phyloP scores from a whole-genome alignment of 352 stramenopile genomes.

The Globisporangium spinosum region DNA sequence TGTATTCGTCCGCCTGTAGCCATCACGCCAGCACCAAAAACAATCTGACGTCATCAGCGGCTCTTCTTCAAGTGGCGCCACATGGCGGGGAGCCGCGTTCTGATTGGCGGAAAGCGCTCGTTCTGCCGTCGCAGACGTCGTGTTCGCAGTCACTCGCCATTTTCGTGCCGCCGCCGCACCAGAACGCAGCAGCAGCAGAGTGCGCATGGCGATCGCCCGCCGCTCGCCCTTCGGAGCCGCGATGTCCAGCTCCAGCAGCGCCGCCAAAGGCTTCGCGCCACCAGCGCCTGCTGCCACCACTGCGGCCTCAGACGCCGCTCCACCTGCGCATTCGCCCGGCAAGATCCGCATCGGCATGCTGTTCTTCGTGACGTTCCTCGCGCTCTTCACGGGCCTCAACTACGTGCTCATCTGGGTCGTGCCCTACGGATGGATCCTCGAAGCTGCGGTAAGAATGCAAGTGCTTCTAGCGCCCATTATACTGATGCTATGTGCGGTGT shows the following conservation, averaged over 20 bases:
- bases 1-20: not conserved
- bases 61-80: not conserved
- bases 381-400: constrained; percentile 24
- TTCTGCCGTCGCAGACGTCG: not conserved
- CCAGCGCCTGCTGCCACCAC: not conserved
- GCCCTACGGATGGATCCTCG: constrained; percentile 25
- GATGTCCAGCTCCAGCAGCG: not conserved
- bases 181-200: not conserved
- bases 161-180: not conserved
- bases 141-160: not conserved
- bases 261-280: not conserved
- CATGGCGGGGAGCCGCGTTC: not conserved
- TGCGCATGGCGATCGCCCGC: constrained; percentile 9
- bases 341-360: constrained; percentile 1
- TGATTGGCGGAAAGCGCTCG: constrained; percentile 1
- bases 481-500: not conserved
- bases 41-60: constrained; percentile 1
- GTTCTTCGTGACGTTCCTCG: constrained; percentile 21
- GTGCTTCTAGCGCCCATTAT: too few relatives aligned
- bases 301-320: not conserved
- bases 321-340: not conserved
- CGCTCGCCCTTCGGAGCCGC: not conserved
- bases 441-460: constrained; percentile 18
- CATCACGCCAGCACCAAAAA: not conserved
- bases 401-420: constrained; percentile 25